Base-by-base conservation (phyloP, 192 early-diverging fungal genomes). In the Dissophora globulifera region DNA sequence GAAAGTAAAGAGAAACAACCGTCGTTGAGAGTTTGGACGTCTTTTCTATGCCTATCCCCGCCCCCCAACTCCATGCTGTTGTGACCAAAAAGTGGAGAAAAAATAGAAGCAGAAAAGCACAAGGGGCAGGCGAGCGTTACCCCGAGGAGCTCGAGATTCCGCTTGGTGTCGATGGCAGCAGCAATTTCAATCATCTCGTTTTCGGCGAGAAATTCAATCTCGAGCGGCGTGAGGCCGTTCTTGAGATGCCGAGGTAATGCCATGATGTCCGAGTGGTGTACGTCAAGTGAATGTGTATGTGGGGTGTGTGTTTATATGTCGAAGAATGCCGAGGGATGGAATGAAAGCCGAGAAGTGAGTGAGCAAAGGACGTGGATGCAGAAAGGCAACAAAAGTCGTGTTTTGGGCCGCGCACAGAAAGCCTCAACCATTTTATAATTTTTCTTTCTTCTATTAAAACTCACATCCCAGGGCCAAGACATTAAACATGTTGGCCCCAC, bases 151-250 rank as follows among this genome's bases (percentile, higher is more conserved):
- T 93, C 87, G 40, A 97, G 69, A 58, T 82, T 71, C 15, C 88
- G 86, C 72, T 95, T 88, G 17, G 83, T 82, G 42, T 91, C 85
- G 32, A 84, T 81, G 10, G 94, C 38, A 11, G 71, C 92, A 38
- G 94, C 79, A 58, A 97, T 93, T 7, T 82, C 84, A 10, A 97
- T 85, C 40, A 58, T 51, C 54, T 94, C 91, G 81, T 87, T 88
- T 60, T 93, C 93, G 10, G 93, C 93, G 31, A 95, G 53, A 78
- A 96, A 96, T 60, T 96, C 93, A 47, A 95, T 85, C 78, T 96
- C 93, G 23, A 85, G 85, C 42, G 93, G 93, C 0, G 93, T 89
- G 47, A 97, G 82, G 33, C 76, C 65, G 23, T 52, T 62, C 57
- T 79, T 76, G n/a, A 82, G 62, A 27, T 67, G 57, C 16, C 67